Percentiles rank a stretch among this genome's conserved stretches.
Conservation (phyloP, 2,329 filamentous ascomycete species). For the Sclerotinia sclerotiorum region DNA sequence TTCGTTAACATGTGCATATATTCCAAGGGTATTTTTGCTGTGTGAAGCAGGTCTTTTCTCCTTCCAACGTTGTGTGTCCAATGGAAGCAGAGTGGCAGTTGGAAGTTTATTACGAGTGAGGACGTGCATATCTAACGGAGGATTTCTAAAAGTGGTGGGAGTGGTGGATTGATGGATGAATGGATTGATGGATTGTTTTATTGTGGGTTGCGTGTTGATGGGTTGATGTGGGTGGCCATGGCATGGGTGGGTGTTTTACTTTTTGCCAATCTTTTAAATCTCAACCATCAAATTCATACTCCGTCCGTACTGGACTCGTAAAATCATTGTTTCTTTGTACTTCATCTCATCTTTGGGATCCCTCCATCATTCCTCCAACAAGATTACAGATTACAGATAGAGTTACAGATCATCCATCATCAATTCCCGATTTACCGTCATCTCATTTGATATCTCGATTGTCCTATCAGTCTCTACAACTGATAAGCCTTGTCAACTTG, state of each 20-base stretch:
- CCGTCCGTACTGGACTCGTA: too few relatives aligned
- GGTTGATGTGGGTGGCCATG: too few relatives aligned
- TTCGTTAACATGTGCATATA: background rate
- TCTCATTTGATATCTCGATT: background rate
- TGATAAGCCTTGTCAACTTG: background rate
- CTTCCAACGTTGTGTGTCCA: background rate
- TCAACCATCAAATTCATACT: too few relatives aligned
- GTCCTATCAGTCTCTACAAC: background rate
- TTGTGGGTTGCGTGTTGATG: too few relatives aligned
- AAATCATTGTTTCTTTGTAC: background rate
- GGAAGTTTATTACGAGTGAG: background rate
- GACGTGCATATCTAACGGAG: background rate
- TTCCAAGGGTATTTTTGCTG: background rate
- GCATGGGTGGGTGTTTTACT: too few relatives aligned
- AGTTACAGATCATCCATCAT: background rate
- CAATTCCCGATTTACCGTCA: background rate
- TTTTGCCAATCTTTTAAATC: too few relatives aligned
- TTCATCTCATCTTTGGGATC: background rate
- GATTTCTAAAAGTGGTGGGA: background rate
- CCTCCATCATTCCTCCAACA: background rate
- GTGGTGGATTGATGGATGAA: too few relatives aligned
- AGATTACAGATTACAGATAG: background rate
- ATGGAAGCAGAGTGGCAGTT: background rate
- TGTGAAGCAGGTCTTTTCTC: constrained; percentile 3
- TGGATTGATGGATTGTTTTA: too few relatives aligned